These are phyloP conservation scores for Coemansia sp. DNA, from an alignment of 192 early-diverging fungal genomes.

Conservation along the genomic window DNA sequence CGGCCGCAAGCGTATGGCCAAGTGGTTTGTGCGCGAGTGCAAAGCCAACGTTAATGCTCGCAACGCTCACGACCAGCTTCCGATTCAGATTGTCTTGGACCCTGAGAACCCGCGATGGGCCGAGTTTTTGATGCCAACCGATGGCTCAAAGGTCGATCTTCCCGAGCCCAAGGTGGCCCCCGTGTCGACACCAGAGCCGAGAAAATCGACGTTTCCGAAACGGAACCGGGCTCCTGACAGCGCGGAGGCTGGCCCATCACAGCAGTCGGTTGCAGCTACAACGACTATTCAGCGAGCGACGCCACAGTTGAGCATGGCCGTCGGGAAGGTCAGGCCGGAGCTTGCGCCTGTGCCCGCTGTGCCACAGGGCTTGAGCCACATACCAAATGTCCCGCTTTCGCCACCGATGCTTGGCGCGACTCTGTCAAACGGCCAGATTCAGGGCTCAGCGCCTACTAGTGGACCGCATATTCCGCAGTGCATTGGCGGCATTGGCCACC, in stretches of 20 bases:
- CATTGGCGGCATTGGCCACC: constrained; percentile 51
- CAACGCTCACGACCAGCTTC: constrained; percentile 75
- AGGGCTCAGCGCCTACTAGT: constrained; percentile 1
- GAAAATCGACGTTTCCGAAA: constrained; percentile 21
- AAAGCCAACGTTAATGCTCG: constrained; percentile 70
- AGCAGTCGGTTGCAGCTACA: background rate
- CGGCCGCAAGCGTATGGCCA: constrained; percentile 66
- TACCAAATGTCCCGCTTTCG: background rate
- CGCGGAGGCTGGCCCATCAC: background rate
- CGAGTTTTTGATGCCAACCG: constrained; percentile 47
- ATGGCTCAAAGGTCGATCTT: constrained; percentile 47
- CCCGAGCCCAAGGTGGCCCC: constrained; percentile 27
- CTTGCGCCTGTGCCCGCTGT: background rate
- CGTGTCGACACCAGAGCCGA: constrained; percentile 1
- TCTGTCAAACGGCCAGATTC: background rate
- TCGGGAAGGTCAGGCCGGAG: background rate
- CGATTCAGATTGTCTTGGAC: constrained; percentile 78
- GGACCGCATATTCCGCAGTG: constrained; percentile 42
- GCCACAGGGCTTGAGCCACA: background rate
- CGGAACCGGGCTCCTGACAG: constrained; percentile 15
- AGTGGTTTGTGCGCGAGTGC: constrained; percentile 72
- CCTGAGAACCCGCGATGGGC: constrained; percentile 49
- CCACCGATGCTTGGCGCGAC: background rate
- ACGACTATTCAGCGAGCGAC: background rate
- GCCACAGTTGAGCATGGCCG: background rate